Conservation (phyloP, 148 eudicot species). For the Vaccinium myrtillus region DNA sequence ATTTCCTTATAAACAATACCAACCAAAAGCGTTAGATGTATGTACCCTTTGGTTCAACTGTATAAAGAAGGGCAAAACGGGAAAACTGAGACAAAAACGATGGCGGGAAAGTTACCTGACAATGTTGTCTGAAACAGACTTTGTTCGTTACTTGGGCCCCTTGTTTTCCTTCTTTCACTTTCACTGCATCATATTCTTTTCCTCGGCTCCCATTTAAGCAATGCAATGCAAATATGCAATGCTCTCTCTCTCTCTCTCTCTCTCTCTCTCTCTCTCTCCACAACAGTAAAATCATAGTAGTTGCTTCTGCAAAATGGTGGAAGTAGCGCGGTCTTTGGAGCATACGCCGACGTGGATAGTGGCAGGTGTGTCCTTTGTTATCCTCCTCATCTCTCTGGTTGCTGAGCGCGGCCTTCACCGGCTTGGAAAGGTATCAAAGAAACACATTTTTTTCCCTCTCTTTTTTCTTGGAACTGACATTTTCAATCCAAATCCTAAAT, state of each 20-base stretch:
- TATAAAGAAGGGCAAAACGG: not conserved
- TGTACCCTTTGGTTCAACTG: not conserved
- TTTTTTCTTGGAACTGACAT: not conserved
- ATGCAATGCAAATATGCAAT: not conserved
- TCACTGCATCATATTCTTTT: conserved; percentile 25
- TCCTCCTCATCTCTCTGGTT: conserved; percentile 60
- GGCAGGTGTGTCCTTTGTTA: conserved; percentile 57
- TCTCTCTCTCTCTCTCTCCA: not conserved
- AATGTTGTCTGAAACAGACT: not conserved
- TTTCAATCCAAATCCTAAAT: not conserved
- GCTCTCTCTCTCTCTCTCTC: conserved; percentile 4
- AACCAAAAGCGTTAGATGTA: not conserved
- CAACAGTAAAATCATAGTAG: not conserved
- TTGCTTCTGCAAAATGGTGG: conserved; percentile 43
- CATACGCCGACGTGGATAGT: conserved; percentile 78
- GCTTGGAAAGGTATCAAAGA: conserved; percentile 62
- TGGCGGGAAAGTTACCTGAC: conserved; percentile 1
- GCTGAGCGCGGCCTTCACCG: conserved; percentile 83
- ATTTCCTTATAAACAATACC: not conserved
- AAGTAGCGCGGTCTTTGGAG: conserved; percentile 46
- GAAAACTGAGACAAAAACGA: not conserved
- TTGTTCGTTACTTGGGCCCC: conserved; percentile 40
- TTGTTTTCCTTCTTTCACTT: conserved; percentile 4
- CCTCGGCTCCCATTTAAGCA: conserved; percentile 16
- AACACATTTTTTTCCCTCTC: not conserved